Base-by-base conservation (phyloP, 768 basidiomycete species). In the Termitomyces sp. region DNA sequence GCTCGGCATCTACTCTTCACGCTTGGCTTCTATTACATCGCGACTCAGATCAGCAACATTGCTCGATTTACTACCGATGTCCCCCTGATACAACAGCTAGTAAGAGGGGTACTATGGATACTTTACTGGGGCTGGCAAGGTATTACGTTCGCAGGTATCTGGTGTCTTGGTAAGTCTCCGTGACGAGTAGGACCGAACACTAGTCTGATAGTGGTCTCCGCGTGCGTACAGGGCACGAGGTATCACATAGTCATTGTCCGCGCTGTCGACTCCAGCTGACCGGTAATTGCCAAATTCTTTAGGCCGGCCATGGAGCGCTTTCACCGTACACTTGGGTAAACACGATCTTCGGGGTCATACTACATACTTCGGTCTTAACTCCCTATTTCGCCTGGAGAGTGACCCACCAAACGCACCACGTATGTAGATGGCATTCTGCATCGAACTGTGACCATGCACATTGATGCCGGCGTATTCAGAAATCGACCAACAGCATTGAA, bases 381-480 rank as follows among this genome's bases (percentile, higher is more conserved):
- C 78, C 80, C 62, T 79, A 86, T 74, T 72, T 83, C 76, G 70
- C 86, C 69, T 85, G 88, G 88, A 77, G 81, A 61, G 70, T 83
- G 64, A 88, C 82, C 49, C 78, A 89, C 72, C 77, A 81, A 47
- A 80, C 68, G 7, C 81, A 81, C 66, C 85, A 87, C 70, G 88
- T 89, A 71, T 76, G 72, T 60, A 27, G 51, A 21, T 11, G 12
- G 14, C 37, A 47, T n/a, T 23, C 52, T 49, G 11, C 35, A 11
- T 7, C 8, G 28, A 11, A 23, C 21, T 23, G 59, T 35, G 3
- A 12, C 7, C 17, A 27, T 19, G 12, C 11, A 19, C 12, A 35
- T 40, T 51, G 12, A 41, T 14, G 37, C 4, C 47, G n/a, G 28
- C 41, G 16, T 25, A 6, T 14, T 10, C 50, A 78, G 76, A 78